A percentile compares a stretch with the other conserved stretches of the same genome.
Conservation (phyloP, 2,329 filamentous ascomycete species). For the Beauveria rudraprayagi region DNA sequence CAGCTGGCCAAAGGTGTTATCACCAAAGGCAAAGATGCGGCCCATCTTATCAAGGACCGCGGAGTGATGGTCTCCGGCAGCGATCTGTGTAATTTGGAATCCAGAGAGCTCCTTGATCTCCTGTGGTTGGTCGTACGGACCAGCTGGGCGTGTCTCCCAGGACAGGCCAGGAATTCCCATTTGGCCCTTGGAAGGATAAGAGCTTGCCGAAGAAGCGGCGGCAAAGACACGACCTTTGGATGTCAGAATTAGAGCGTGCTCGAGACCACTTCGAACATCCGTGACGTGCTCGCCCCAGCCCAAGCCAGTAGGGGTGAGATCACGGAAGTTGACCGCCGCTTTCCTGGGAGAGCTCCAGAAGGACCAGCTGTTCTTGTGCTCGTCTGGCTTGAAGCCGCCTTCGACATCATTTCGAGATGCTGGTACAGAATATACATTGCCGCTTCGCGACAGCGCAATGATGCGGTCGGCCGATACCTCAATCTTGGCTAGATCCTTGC, state of each 20-base stretch:
- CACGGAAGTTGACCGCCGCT: conserved; percentile 59
- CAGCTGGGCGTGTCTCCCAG: conserved; percentile 69
- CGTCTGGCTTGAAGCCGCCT: conserved; percentile 52
- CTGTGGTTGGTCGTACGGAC: conserved; percentile 73
- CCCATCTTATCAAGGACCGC: conserved; percentile 69
- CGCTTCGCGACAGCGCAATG: conserved; percentile 65
- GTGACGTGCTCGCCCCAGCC: conserved; percentile 64
- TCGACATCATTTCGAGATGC: conserved; percentile 65
- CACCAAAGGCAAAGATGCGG: conserved; percentile 77
- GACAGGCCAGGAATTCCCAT: conserved; percentile 77
- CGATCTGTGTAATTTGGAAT: conserved; percentile 65
- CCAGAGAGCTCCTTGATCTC: conserved; percentile 66
- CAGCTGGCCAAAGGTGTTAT: conserved; percentile 86
- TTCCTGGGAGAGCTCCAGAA: conserved; percentile 48
- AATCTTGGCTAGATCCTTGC: conserved; percentile 72
- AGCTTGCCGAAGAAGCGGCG: conserved; percentile 68
- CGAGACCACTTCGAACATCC: conserved; percentile 68
- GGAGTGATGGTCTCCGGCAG: conserved; percentile 81
- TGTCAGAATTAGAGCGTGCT: conserved; percentile 82
- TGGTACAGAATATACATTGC: conserved; percentile 78
- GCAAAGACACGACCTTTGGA: conserved; percentile 81
- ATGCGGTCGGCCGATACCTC: conserved; percentile 76
- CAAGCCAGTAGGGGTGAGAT: conserved; percentile 57
- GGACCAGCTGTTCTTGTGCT: conserved; percentile 56
- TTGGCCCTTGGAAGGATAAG: conserved; percentile 77